Conservation (phyloP, 441 rosid species). For the Viola pubescens region DNA sequence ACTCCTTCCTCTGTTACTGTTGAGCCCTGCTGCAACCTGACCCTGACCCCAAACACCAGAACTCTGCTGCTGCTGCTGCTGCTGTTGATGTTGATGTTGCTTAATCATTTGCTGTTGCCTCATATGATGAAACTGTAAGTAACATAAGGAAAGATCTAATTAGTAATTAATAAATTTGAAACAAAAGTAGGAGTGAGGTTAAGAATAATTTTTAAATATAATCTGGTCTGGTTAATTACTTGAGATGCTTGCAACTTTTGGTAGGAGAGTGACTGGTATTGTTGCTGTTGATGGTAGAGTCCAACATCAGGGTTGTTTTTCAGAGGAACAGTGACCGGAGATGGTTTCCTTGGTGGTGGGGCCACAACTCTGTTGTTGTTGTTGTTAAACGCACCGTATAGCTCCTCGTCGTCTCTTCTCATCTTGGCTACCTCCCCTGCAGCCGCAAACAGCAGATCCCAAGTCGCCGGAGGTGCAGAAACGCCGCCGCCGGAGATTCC, state of each 20-base stretch:
- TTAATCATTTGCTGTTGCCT: constrained; percentile 39
- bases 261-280: constrained; percentile 30
- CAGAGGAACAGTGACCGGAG: constrained; percentile 20
- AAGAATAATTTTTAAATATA: no score
- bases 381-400: constrained; percentile 6
- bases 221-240: constrained; percentile 20
- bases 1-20: constrained; percentile 20
- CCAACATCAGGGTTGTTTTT: constrained; percentile 17
- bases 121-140: constrained; percentile 40
- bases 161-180: no score
- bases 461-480: constrained; percentile 35
- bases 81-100: constrained; percentile 32
- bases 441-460: constrained; percentile 55
- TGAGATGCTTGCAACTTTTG: constrained; percentile 51
- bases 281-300: constrained; percentile 15
- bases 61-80: constrained; percentile 17
- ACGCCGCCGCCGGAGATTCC: constrained; percentile 16
- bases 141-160: not conserved
- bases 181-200: no score
- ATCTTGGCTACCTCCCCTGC: constrained; percentile 48
- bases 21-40: constrained; percentile 19
- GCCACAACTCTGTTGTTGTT: constrained; percentile 24
- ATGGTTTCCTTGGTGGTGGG: constrained; percentile 27
- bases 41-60: constrained; percentile 23
- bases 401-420: constrained; percentile 28